Conservation (phyloP, 306 rosid species). For the Lathyrus aphaca region DNA sequence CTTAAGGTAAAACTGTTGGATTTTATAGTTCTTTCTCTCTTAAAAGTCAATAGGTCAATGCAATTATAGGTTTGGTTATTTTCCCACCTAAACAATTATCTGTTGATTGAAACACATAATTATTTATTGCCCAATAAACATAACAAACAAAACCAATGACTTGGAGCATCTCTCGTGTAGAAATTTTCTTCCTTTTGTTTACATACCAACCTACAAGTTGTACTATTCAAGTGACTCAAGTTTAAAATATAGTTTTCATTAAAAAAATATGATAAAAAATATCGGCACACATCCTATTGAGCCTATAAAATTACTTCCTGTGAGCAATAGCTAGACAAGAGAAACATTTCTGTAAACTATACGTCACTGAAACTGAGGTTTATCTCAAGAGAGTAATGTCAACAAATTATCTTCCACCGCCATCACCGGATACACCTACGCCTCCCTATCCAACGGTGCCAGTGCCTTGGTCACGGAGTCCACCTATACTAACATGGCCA, state of each 20-base stretch:
- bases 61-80: conserved; percentile 4
- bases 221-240: not conserved
- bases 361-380: not conserved
- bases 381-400: not conserved
- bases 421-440: not conserved
- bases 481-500: conserved; percentile 1
- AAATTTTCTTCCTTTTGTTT: conserved; percentile 6
- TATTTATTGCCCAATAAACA: not conserved
- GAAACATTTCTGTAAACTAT: not conserved
- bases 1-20: not conserved
- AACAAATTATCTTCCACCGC: conserved; percentile 5
- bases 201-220: conserved; percentile 2
- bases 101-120: conserved; percentile 1
- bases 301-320: not conserved
- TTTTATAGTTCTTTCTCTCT: not conserved
- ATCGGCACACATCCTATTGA: not conserved
- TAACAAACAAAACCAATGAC: conserved; percentile 1
- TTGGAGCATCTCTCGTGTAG: conserved; percentile 7
- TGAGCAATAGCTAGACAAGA: not conserved
- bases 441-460: not conserved
- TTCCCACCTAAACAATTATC: not conserved
- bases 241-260: not conserved
- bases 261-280: not conserved
- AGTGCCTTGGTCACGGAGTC: conserved; percentile 3
- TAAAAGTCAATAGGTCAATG: not conserved